Conservation (phyloP, 768 basidiomycete genomes). For the Amanita exitialis region DNA sequence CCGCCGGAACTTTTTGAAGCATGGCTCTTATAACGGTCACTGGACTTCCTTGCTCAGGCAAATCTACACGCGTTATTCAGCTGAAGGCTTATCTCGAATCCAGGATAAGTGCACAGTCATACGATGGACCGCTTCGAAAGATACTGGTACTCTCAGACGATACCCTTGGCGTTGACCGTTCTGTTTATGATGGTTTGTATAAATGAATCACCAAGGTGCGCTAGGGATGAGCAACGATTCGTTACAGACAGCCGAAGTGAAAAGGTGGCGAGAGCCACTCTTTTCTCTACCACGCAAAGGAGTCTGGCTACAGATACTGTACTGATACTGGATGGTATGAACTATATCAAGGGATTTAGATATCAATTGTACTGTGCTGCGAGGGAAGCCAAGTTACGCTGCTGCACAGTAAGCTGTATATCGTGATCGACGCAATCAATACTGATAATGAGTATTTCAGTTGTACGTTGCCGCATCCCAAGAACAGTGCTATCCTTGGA, state of each 20-base stretch:
- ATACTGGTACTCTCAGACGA: conserved; percentile 67
- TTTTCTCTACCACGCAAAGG: conserved; percentile 79
- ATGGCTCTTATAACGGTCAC: conserved; percentile 94
- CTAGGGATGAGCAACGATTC: conserved; percentile 1
- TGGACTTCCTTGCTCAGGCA: conserved; percentile 85
- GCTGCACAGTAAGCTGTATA: conserved; percentile 58
- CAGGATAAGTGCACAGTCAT: conserved; percentile 36
- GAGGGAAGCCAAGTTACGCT: conserved; percentile 73
- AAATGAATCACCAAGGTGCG: neutral
- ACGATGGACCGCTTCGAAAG: conserved; percentile 38
- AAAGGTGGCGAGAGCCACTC: conserved; percentile 77
- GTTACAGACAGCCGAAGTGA: conserved; percentile 64
- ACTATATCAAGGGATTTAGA: conserved; percentile 98
- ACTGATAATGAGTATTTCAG: conserved; percentile 20
- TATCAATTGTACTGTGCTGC: conserved; percentile 98
- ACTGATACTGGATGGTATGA: conserved; percentile 83
- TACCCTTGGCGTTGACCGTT: conserved; percentile 47
- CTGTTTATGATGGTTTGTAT: conserved; percentile 63
- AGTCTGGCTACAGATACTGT: conserved; percentile 63
- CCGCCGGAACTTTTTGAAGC: neutral
- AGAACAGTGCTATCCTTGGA: conserved; percentile 73
- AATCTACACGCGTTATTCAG: conserved; percentile 62
- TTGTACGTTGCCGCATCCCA: conserved; percentile 67
- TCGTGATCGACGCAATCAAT: conserved; percentile 15
- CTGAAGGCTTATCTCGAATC: conserved; percentile 47